Conservation (phyloP, 495 filamentous ascomycete genomes). For the Xylaria bambusicola region DNA sequence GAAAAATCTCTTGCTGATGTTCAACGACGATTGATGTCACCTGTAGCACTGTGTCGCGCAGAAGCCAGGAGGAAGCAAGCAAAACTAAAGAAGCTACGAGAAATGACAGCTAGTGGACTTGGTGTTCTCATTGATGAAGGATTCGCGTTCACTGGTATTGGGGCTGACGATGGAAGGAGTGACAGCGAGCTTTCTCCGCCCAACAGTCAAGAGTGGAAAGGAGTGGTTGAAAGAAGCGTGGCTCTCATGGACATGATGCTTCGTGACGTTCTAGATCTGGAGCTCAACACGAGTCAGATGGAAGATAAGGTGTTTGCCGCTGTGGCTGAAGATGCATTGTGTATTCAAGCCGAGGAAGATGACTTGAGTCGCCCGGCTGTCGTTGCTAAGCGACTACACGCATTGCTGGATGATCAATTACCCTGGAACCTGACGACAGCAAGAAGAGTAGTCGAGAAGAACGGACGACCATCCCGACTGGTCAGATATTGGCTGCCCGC, state of each 20-base stretch:
- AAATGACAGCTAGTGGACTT: constrained; percentile 81
- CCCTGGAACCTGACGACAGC: constrained; percentile 61
- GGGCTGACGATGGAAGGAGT: constrained; percentile 40
- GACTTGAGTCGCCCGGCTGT: constrained; percentile 49
- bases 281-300: constrained; percentile 65
- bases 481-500: constrained; percentile 87
- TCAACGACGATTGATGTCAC: constrained; percentile 63
- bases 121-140: constrained; percentile 85
- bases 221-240: constrained; percentile 68
- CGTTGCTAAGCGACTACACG: constrained; percentile 66
- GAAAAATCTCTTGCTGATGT: constrained; percentile 64
- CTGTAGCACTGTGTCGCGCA: constrained; percentile 66
- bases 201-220: constrained; percentile 66
- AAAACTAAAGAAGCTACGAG: constrained; percentile 64
- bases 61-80: constrained; percentile 71
- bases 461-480: constrained; percentile 75
- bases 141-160: constrained; percentile 55
- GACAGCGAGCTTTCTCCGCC: constrained; percentile 33
- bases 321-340: constrained; percentile 61
- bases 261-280: constrained; percentile 54
- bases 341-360: constrained; percentile 41
- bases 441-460: constrained; percentile 47
- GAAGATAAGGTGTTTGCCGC: constrained; percentile 69
- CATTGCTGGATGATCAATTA: constrained; percentile 61
- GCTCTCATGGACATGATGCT: constrained; percentile 81